Evolutionary conservation across 176 grass and related monocot species (phyloP).

Genomic region (Tillandsia fasciculata): DNA sequence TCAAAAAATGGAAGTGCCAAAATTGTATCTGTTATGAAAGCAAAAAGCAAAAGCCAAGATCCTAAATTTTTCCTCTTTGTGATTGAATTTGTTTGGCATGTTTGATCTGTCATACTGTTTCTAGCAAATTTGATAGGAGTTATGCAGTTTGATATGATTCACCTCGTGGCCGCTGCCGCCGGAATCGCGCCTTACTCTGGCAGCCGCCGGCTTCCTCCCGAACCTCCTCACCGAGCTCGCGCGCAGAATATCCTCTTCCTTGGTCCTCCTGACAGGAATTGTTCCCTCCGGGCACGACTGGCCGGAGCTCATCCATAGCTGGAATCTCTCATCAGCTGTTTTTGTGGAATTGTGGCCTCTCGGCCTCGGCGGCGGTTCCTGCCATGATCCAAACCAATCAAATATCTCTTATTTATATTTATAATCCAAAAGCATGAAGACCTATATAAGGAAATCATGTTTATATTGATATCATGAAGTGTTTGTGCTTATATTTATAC

Average conservation of each 20-base stretch:
- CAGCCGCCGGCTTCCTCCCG: slow-evolving; percentile 45
- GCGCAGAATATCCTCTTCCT: slow-evolving; percentile 68
- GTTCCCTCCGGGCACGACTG: slow-evolving; percentile 63
- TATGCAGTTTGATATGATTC: background rate
- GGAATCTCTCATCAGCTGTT: slow-evolving; percentile 31
- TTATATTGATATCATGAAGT: background rate
- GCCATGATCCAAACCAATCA: slow-evolving; percentile 9
- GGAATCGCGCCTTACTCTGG: slow-evolving; percentile 60
- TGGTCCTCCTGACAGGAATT: slow-evolving; percentile 62
- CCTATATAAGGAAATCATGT: background rate
- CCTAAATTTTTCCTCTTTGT: no score
- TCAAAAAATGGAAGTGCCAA: no score
- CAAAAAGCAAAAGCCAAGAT: no score
- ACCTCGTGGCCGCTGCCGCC: slow-evolving; percentile 83
- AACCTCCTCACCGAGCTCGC: slow-evolving; percentile 74
- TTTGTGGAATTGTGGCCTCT: slow-evolving; percentile 28
- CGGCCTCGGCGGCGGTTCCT: slow-evolving; percentile 57
- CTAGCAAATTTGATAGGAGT: background rate
- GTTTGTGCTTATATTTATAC: slow-evolving; percentile 11
- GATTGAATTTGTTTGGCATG: no score
- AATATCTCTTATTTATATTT: background rate
- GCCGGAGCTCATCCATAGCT: slow-evolving; percentile 57
- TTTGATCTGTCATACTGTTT: no score
- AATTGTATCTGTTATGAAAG: no score
- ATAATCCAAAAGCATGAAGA: background rate